A percentile compares a stretch with the other conserved stretches of the same genome.
These are phyloP conservation scores for Cantharellus anzutake DNA, from an alignment of 768 basidiomycete genomes.

Conservation along the genomic window DNA sequence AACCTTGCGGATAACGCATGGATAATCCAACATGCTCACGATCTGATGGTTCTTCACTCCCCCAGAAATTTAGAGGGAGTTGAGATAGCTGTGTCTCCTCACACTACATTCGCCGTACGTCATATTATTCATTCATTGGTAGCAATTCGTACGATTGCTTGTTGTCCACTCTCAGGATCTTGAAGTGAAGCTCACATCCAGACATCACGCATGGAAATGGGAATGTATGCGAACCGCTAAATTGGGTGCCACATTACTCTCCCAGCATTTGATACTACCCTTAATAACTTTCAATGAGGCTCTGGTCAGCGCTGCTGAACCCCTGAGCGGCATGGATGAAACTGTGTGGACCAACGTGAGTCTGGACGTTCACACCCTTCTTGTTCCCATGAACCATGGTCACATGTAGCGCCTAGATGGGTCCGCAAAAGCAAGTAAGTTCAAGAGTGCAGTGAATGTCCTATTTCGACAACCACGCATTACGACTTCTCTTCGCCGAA, in stretches of 20 bases:
- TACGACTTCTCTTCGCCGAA: not conserved
- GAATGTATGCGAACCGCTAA: conserved; percentile 3
- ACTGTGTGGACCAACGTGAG: not conserved
- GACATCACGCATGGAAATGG: conserved; percentile 3
- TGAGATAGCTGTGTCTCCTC: not conserved
- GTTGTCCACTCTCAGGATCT: conserved; percentile 1
- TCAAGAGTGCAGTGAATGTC: not conserved
- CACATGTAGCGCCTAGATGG: not conserved
- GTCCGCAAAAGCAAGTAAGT: not conserved
- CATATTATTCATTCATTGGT: not conserved
- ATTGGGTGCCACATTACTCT: conserved; percentile 1
- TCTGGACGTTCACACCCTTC: not conserved
- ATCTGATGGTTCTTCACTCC: not conserved
- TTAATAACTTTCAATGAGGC: conserved; percentile 3
- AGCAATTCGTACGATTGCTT: too few relatives aligned
- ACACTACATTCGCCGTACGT: not conserved
- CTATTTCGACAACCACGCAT: not conserved
- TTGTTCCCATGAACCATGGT: not conserved
- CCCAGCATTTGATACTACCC: conserved; percentile 4
- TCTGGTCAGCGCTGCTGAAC: not conserved
- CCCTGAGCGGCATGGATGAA: not conserved
- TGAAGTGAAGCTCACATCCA: not conserved
- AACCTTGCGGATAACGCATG: not conserved
- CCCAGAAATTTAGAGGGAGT: not conserved
- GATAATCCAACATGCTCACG: not conserved